phyloP scores from a whole-genome alignment of 129 eudicot species.

The sunflower (Helianthus annuus) region HanXRQr2.0-SUNRISE NC_035438.2:77850909-77851408 shows the following conservation, averaged over 20 bases:
- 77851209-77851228: not conserved
- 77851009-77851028: slow-evolving; percentile 62
- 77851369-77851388: slow-evolving; percentile 97
- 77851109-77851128: slow-evolving; percentile 46
- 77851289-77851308: slow-evolving; percentile 92
- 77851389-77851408: slow-evolving; percentile 90
- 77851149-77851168: slow-evolving; percentile 99
- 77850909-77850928: slow-evolving; percentile 15
- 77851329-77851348: slow-evolving; percentile 77
- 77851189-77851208: no score
- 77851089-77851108: slow-evolving; percentile 46
- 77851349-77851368: slow-evolving; percentile 90
- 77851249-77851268: not conserved
- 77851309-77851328: slow-evolving; percentile 81
- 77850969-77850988: slow-evolving; percentile 4
- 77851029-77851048: slow-evolving; percentile 78
- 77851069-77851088: slow-evolving; percentile 28
- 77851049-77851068: slow-evolving; percentile 46
- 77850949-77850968: no score
- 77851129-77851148: slow-evolving; percentile 98
- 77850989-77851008: slow-evolving; percentile 8
- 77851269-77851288: slow-evolving; percentile 96
- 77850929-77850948: not conserved
- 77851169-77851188: slow-evolving; percentile 96
- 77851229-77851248: not conserved